Evolutionary conservation across 345 rosid genomes (phyloP).

Genomic region (Erysimum cheiranthoides): DNA sequence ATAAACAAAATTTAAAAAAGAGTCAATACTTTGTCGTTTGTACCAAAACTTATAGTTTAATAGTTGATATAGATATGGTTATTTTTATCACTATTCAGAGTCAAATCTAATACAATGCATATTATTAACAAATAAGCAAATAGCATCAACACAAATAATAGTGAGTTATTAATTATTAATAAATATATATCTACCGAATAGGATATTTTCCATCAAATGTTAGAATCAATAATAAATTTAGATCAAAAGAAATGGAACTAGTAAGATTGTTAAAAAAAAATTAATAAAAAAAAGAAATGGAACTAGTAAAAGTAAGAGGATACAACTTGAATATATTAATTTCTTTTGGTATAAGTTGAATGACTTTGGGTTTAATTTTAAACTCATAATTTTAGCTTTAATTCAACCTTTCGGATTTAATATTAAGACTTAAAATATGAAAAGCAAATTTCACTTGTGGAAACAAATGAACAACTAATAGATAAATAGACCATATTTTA

Average conservation of each 20-base stretch:
- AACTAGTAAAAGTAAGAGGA: constrained; percentile 9
- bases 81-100: not conserved
- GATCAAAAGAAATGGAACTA: constrained; percentile 14
- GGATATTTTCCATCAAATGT: not conserved
- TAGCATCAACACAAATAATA: not conserved
- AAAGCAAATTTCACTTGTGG: constrained; percentile 3
- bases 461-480: constrained; percentile 18
- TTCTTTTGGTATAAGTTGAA: constrained; percentile 4
- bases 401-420: constrained; percentile 13
- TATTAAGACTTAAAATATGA: not conserved
- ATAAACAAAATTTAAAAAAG: too few relatives aligned
- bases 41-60: not conserved
- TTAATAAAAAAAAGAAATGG: constrained; percentile 23
- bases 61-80: not conserved
- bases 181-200: not conserved
- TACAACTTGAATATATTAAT: constrained; percentile 14
- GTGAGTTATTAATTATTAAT: not conserved
- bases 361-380: constrained; percentile 24
- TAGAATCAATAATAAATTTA: not conserved
- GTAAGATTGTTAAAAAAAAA: too few relatives aligned
- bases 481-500: not conserved
- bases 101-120: not conserved
- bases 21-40: too few relatives aligned
- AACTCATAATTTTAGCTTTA: not conserved
- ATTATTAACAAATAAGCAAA: not conserved